phyloP scores from a whole-genome alignment of 73 alveolate species.

The Blepharisma japonicum region DNA sequence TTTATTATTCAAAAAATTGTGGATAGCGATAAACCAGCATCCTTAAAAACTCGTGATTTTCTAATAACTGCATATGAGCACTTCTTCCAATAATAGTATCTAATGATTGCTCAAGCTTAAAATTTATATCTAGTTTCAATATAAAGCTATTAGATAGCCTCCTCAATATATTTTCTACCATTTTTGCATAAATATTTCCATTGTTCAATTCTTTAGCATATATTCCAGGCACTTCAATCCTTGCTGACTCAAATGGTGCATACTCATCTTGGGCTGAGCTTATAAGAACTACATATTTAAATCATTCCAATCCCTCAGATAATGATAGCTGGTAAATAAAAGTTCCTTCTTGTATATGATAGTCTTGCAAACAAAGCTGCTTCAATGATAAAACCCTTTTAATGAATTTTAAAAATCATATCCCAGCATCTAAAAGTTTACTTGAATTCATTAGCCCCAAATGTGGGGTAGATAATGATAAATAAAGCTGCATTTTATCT shows the following conservation, averaged over 20 bases:
- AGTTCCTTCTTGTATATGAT: slow-evolving; percentile 54
- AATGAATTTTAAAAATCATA: slow-evolving; percentile 72
- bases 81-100: slow-evolving; percentile 90
- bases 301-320: slow-evolving; percentile 67
- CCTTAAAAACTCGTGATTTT: slow-evolving; percentile 60
- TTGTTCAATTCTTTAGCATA: slow-evolving; percentile 43
- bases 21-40: slow-evolving; percentile 63
- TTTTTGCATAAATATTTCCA: slow-evolving; percentile 59
- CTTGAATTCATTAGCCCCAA: slow-evolving; percentile 70
- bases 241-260: slow-evolving; percentile 88
- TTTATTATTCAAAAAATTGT: slow-evolving; percentile 55
- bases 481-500: slow-evolving; percentile 62
- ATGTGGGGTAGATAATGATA: slow-evolving; percentile 80
- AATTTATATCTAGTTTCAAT: slow-evolving; percentile 84
- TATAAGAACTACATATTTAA: slow-evolving; percentile 69
- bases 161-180: slow-evolving; percentile 76
- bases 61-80: slow-evolving; percentile 90
- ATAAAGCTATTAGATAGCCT: slow-evolving; percentile 53
- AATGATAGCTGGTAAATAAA: slow-evolving; percentile 62
- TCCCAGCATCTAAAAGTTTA: slow-evolving; percentile 73
- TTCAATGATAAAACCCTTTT: slow-evolving; percentile 64
- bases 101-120: slow-evolving; percentile 73
- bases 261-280: slow-evolving; percentile 80
- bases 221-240: slow-evolving; percentile 70
- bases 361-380: slow-evolving; percentile 68